Percentiles rank a stretch among this genome's conserved stretches.
Conservation (phyloP, 768 basidiomycete species). For the Suillus sp. region DNA sequence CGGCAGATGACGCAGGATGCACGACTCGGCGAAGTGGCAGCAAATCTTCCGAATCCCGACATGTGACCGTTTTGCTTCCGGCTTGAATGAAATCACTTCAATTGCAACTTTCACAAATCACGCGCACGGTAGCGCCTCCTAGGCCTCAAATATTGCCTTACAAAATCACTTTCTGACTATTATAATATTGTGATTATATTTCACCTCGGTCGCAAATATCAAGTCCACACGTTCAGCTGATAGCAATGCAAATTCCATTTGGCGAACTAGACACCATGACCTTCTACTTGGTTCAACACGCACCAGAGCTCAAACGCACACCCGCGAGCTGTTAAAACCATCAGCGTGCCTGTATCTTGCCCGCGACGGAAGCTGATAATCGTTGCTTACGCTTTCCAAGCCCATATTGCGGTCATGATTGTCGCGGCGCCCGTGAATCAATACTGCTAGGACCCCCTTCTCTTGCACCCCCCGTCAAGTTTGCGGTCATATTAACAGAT, state of each 20-base stretch:
- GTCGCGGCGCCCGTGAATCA: background rate
- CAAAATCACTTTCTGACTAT: background rate
- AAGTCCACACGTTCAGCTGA: background rate
- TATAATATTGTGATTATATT: background rate
- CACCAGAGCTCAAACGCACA: background rate
- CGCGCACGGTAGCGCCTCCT: too few species aligned
- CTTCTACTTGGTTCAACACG: background rate
- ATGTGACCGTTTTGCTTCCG: background rate
- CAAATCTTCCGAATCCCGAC: background rate
- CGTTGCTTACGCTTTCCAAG: background rate
- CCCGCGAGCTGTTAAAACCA: background rate
- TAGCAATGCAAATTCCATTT: background rate
- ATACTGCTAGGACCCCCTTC: background rate
- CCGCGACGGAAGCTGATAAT: background rate
- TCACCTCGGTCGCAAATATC: background rate
- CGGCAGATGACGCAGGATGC: constrained; percentile 1
- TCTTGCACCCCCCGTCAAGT: background rate
- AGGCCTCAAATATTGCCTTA: background rate
- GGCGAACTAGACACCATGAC: background rate
- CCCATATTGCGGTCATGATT: background rate
- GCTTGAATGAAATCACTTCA: too few species aligned
- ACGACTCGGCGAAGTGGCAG: background rate
- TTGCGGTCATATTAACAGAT: constrained; percentile 3
- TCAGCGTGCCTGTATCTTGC: background rate
- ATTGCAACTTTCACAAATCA: too few species aligned